phyloP scores from a whole-genome alignment of 805 yeast genomes.

The Yamadazyma akitaensis region DNA sequence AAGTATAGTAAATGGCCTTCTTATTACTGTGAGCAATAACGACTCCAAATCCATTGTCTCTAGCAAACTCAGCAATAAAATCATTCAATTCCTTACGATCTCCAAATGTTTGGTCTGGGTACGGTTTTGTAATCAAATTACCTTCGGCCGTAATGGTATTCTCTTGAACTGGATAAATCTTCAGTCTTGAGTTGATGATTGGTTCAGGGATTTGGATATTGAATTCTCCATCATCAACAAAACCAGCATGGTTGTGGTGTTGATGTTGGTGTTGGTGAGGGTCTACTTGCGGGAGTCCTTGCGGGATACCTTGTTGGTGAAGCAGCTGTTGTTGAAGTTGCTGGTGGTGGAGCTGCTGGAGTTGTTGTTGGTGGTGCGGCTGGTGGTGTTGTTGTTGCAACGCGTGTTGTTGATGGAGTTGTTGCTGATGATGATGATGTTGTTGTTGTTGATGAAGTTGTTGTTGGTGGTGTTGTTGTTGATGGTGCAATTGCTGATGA shows the following conservation, averaged over 20 bases:
- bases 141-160: constrained; percentile 48
- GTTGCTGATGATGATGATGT: constrained; percentile 4
- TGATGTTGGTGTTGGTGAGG: constrained; percentile 10
- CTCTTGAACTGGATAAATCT: constrained; percentile 41
- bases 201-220: constrained; percentile 48
- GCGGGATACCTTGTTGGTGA: constrained; percentile 8
- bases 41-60: constrained; percentile 56
- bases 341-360: constrained; percentile 9
- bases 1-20: constrained; percentile 57
- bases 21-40: constrained; percentile 58
- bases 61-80: constrained; percentile 53
- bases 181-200: constrained; percentile 39
- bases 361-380: constrained; percentile 8
- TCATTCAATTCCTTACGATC: constrained; percentile 49
- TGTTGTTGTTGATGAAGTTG: constrained; percentile 10
- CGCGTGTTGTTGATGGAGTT: constrained; percentile 1
- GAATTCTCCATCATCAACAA: constrained; percentile 34
- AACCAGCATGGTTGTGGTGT: constrained; percentile 9
- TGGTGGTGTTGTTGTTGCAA: constrained; percentile 11
- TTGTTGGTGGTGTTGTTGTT: constrained; percentile 13
- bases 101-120: constrained; percentile 51
- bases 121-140: constrained; percentile 50
- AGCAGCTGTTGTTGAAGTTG: constrained; percentile 5
- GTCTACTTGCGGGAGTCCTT: neutral
- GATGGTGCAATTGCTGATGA: constrained; percentile 10